Conservation (phyloP, 2,329 filamentous ascomycete species). For the Teratosphaeria pseudoeucalypti region DNA sequence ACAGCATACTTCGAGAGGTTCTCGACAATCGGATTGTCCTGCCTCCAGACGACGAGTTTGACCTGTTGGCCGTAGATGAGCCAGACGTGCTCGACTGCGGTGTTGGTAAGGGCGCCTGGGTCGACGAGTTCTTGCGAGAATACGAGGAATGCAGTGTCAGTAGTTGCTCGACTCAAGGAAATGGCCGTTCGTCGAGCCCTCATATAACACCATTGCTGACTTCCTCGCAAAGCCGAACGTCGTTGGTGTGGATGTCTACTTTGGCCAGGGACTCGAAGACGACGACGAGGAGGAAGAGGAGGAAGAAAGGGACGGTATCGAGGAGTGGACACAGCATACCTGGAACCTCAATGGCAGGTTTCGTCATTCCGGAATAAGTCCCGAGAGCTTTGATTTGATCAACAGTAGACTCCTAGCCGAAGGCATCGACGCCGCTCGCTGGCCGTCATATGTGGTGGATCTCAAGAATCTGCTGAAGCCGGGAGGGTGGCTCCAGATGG, state of each 20-base stretch:
- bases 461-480: slow-evolving; percentile 61
- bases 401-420: slow-evolving; percentile 65
- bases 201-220: not conserved
- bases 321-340: slow-evolving; percentile 18
- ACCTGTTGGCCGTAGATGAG: slow-evolving; percentile 9
- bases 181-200: not conserved
- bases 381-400: slow-evolving; percentile 65
- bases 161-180: not conserved
- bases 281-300: slow-evolving; percentile 11
- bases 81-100: slow-evolving; percentile 24
- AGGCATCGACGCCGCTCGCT: slow-evolving; percentile 62
- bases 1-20: slow-evolving; percentile 18
- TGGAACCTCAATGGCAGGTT: slow-evolving; percentile 28
- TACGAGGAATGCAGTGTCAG: slow-evolving; percentile 13
- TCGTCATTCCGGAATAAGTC: slow-evolving; percentile 12
- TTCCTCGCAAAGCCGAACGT: slow-evolving; percentile 9
- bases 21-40: slow-evolving; percentile 15
- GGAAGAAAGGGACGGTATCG: slow-evolving; percentile 11
- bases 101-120: slow-evolving; percentile 24
- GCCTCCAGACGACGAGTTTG: slow-evolving; percentile 7
- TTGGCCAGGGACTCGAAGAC: slow-evolving; percentile 13
- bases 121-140: slow-evolving; percentile 26
- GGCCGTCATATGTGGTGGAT: slow-evolving; percentile 66
- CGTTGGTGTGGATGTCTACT: slow-evolving; percentile 24
- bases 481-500: slow-evolving; percentile 77